Percentiles rank a stretch among this genome's conserved stretches.
Conservation (phyloP, 1,139 yeast genomes). For the Hansenula sp. region DNA sequence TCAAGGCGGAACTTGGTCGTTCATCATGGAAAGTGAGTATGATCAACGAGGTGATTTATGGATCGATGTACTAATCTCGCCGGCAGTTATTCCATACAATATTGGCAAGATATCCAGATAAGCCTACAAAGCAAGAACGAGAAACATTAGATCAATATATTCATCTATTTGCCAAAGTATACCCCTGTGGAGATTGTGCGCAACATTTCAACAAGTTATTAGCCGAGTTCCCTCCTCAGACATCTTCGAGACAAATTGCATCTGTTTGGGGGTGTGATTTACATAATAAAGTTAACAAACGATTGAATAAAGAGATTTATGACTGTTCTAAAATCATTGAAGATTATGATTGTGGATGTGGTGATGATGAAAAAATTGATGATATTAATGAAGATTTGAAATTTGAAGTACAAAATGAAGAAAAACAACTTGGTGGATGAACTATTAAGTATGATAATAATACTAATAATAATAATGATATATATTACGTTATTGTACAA, state of each 20-base stretch:
- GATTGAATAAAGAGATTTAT: constrained; percentile 65
- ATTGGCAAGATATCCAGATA: constrained; percentile 85
- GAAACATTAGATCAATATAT: constrained; percentile 54
- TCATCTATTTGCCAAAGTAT: constrained; percentile 67
- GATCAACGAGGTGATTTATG: background rate
- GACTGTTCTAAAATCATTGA: constrained; percentile 84
- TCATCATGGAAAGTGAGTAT: constrained; percentile 70
- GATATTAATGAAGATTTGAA: constrained; percentile 12
- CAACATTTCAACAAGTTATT: constrained; percentile 76
- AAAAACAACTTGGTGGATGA: constrained; percentile 25
- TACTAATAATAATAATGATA: constrained; percentile 13
- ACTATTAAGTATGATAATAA: background rate
- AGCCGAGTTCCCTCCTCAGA: constrained; percentile 78
- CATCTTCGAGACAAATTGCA: constrained; percentile 71
- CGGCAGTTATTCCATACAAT: constrained; percentile 69
- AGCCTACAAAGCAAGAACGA: constrained; percentile 62
- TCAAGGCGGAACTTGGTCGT: constrained; percentile 53
- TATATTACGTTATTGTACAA: constrained; percentile 43
- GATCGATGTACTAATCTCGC: background rate
- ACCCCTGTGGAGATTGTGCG: constrained; percentile 96
- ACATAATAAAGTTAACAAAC: constrained; percentile 82
- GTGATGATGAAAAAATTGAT: constrained; percentile 56
- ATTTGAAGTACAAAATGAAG: constrained; percentile 25
- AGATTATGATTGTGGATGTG: constrained; percentile 97
- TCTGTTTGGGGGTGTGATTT: constrained; percentile 95